Conservation (phyloP, 306 rosid genomes). For the Vigna radiata region DNA sequence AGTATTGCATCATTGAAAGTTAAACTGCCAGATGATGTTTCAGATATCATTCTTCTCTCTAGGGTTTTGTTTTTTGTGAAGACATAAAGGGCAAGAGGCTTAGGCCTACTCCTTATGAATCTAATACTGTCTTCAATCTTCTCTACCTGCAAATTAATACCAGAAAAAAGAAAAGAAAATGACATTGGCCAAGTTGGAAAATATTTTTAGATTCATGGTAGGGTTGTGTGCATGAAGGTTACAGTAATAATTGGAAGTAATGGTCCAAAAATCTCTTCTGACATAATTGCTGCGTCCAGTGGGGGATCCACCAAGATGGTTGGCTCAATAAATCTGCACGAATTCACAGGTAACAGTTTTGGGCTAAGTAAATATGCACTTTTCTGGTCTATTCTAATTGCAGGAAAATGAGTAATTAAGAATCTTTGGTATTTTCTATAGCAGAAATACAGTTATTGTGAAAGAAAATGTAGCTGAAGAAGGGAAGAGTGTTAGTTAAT, state of each 20-base stretch:
- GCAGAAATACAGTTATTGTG: background rate
- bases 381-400: background rate
- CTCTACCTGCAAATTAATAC: constrained; percentile 57
- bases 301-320: constrained; percentile 83
- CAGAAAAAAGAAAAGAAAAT: background rate
- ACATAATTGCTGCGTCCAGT: constrained; percentile 63
- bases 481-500: constrained; percentile 28
- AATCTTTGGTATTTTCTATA: background rate
- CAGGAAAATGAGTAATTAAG: background rate
- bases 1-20: constrained; percentile 68
- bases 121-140: constrained; percentile 75
- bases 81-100: constrained; percentile 76
- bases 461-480: background rate
- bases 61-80: constrained; percentile 68
- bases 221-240: constrained; percentile 35
- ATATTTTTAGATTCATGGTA: background rate
- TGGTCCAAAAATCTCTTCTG: constrained; percentile 84
- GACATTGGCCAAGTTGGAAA: background rate
- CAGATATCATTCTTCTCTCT: constrained; percentile 63
- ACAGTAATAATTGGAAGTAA: constrained; percentile 79
- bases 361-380: background rate
- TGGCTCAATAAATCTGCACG: constrained; percentile 80
- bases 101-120: constrained; percentile 73
- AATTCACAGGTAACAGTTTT: background rate
- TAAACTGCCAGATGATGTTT: constrained; percentile 83